A percentile compares a stretch with the other conserved stretches of the same genome.
Evolutionary conservation across 2,329 filamentous ascomycete species (phyloP).

Genomic region (Cladophialophora chaetospira): DNA sequence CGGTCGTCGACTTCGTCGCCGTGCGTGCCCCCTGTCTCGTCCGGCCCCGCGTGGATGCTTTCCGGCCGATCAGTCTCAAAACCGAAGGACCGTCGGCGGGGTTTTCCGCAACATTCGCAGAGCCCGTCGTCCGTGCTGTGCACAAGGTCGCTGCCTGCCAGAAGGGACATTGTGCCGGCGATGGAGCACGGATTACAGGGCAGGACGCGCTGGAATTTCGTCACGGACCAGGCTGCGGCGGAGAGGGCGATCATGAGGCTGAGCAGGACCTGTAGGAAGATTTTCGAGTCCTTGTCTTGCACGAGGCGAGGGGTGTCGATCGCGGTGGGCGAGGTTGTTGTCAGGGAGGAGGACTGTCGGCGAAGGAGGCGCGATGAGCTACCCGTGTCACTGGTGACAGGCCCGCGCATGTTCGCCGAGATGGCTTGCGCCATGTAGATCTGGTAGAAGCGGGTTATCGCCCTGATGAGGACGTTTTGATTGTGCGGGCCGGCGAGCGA

Average conservation of each 20-base stretch:
- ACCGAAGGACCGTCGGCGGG: slow-evolving; percentile 27
- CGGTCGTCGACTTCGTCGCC: slow-evolving; percentile 10
- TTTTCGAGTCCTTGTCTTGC: slow-evolving; percentile 29
- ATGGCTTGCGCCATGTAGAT: slow-evolving; percentile 34
- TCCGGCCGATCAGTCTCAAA: slow-evolving; percentile 11
- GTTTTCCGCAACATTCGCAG: slow-evolving; percentile 34
- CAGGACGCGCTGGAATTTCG: slow-evolving; percentile 30
- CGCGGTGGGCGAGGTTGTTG: slow-evolving; percentile 16
- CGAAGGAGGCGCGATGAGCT: slow-evolving; percentile 11
- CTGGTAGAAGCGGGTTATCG: slow-evolving; percentile 29
- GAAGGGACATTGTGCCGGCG: slow-evolving; percentile 32
- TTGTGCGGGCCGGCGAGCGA: slow-evolving; percentile 21
- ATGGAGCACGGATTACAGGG: slow-evolving; percentile 32
- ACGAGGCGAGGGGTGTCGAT: slow-evolving; percentile 30
- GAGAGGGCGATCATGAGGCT: slow-evolving; percentile 25
- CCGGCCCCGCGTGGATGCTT: slow-evolving; percentile 23
- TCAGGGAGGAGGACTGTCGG: slow-evolving; percentile 16
- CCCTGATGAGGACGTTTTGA: slow-evolving; percentile 20
- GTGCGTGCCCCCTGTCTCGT: slow-evolving; percentile 20
- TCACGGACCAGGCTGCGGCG: slow-evolving; percentile 26
- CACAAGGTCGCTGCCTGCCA: slow-evolving; percentile 33
- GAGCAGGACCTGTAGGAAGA: slow-evolving; percentile 32
- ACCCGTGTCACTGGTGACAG: slow-evolving; percentile 1
- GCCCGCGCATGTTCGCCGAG: slow-evolving; percentile 29
- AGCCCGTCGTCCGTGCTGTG: slow-evolving; percentile 28